phyloP scores from a whole-genome alignment of 2,329 filamentous ascomycete species.

The Ascochyta rabiei region DNA sequence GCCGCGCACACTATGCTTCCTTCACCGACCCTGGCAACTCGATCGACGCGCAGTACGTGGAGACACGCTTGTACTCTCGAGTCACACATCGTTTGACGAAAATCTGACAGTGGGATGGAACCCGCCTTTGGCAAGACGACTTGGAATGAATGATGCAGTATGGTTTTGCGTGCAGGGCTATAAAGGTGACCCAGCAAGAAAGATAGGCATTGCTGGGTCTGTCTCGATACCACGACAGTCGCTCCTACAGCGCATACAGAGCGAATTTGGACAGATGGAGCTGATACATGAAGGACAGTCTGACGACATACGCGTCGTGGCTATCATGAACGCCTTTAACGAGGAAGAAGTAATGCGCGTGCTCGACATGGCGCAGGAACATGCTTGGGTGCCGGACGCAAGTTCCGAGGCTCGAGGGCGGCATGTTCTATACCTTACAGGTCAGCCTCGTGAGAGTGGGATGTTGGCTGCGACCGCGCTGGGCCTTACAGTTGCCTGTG shows the following conservation, averaged over 20 bases:
- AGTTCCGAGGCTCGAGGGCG: constrained; percentile 27
- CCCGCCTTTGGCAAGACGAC: constrained; percentile 35
- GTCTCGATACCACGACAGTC: constrained; percentile 17
- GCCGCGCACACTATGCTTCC: constrained; percentile 40
- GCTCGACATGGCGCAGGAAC: constrained; percentile 32
- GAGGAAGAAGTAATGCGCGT: constrained; percentile 46
- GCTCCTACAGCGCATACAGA: constrained; percentile 27
- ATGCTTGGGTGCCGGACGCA: constrained; percentile 28
- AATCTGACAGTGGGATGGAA: constrained; percentile 50
- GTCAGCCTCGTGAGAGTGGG: constrained; percentile 43
- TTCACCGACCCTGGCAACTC: constrained; percentile 43
- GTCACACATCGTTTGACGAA: constrained; percentile 49
- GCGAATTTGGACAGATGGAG: constrained; percentile 38
- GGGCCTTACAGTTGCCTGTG: constrained; percentile 46
- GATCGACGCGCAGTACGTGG: constrained; percentile 34
- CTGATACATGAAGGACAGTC: constrained; percentile 29
- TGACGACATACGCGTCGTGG: constrained; percentile 35
- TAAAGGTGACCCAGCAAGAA: constrained; percentile 46
- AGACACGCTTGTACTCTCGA: constrained; percentile 41
- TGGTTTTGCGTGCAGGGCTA: constrained; percentile 48
- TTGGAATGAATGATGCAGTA: constrained; percentile 36
- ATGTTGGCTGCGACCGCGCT: constrained; percentile 39
- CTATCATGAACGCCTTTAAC: constrained; percentile 52
- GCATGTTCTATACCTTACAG: constrained; percentile 48
- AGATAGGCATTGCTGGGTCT: constrained; percentile 46